Conservation (phyloP, 768 basidiomycete genomes). For the Tremella yokohamensis region DNA sequence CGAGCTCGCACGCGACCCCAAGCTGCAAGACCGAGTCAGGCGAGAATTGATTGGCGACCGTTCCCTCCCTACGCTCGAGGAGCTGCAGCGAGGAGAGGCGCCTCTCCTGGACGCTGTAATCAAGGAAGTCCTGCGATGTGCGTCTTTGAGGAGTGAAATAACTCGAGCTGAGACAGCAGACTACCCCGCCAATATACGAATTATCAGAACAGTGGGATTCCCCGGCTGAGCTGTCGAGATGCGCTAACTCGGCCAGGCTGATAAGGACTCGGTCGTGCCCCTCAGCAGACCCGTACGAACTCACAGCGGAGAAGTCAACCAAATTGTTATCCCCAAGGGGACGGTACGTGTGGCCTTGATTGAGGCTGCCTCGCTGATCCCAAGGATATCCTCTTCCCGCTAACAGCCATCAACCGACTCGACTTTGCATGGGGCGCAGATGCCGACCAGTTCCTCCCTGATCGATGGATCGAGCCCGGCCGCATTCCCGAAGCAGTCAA, state of each 20-base stretch:
- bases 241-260: neutral
- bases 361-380: too few species aligned
- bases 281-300: too few species aligned
- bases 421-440: neutral
- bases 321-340: too few species aligned
- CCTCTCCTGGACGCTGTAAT: neutral
- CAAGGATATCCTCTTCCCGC: neutral
- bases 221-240: neutral
- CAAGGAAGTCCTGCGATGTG: neutral
- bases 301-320: too few species aligned
- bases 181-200: conserved; percentile 3
- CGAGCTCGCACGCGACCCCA: neutral
- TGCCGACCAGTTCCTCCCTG: neutral
- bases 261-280: neutral
- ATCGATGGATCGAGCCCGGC: neutral
- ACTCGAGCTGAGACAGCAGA: neutral
- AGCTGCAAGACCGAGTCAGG: neutral
- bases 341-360: too few species aligned
- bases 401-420: neutral
- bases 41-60: neutral
- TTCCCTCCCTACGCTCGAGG: neutral
- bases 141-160: too few species aligned
- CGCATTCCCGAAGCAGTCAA: conserved; percentile 1
- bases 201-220: neutral
- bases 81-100: conserved; percentile 3